Evolutionary conservation across 2,329 filamentous ascomycete genomes (phyloP), one percentile per base, ranked within the genome.

Genomic region (Cercospora sp.): DNA sequence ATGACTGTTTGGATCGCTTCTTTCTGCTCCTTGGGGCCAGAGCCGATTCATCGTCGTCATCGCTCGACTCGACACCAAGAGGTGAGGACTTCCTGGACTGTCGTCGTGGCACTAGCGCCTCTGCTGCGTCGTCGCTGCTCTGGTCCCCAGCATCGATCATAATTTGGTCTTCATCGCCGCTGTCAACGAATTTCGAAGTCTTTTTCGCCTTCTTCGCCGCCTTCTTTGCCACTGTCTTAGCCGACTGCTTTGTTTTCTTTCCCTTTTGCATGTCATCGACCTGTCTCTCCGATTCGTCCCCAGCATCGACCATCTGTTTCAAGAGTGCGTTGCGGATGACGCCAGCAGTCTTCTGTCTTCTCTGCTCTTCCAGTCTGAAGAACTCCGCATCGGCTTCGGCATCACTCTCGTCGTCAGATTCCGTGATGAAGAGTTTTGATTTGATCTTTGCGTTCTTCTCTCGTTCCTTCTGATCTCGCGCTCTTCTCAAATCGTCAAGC

Each of bases 391-490:
- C 87, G 66, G 88, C 87, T 58, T 93, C 92, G 37, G 86, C 88
- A 75, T 97, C 93, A n/a, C 87, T 90, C 73, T 97, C 93, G 63
- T 98, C 95, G 77, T 98, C 95, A 72, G 91, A 93, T 43, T 90
- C 89, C 67, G 90, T 87, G 61, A 99, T 91, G 74, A 89, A 94
- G 45, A 94, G 81, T 26, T 90, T 89, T 74, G 91, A 96, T 83
- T 97, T 98, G 81, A 95, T 91, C 77, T 90, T 91, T 34, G 84
- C 84, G 60, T 88, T 85, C 80, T 93, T 93, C 75, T 94, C 92
- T n/a, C 87, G 82, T 72, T 97, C 89, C 72, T 87, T 90, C 63
- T 89, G 84, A 64, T 87, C 85, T 43, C 90, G 85, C 65, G 84
- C 86, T 12, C 85, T 84, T 12, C 88, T 88, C 66, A 86, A 86